Evolutionary conservation across 2,329 filamentous ascomycete genomes (phyloP).

Genomic region (Fusarium heterosporum): DNA sequence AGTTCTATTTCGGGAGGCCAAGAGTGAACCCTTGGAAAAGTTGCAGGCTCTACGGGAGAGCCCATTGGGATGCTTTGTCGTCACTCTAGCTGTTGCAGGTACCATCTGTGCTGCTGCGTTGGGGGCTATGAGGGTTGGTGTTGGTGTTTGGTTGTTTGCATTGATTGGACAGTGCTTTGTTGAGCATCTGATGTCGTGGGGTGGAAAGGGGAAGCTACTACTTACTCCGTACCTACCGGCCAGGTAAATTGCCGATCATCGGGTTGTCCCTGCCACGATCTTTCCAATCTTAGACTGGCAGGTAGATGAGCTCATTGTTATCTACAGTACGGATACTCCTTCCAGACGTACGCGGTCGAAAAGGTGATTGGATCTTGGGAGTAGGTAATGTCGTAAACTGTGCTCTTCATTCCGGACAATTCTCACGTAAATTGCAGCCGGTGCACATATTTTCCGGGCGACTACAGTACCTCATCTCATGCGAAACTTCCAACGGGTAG

Average conservation of each 20-base stretch:
- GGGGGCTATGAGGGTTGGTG: neutral
- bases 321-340: neutral
- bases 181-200: slow-evolving; percentile 18
- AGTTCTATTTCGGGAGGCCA: slow-evolving; percentile 36
- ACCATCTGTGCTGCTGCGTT: slow-evolving; percentile 14
- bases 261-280: slow-evolving; percentile 21
- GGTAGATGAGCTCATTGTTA: neutral
- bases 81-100: slow-evolving; percentile 13
- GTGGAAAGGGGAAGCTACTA: slow-evolving; percentile 29
- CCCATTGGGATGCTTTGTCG: slow-evolving; percentile 11
- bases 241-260: slow-evolving; percentile 34
- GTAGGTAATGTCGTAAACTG: neutral
- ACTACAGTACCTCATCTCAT: slow-evolving; percentile 24
- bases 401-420: slow-evolving; percentile 3
- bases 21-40: slow-evolving; percentile 9
- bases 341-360: neutral
- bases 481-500: slow-evolving; percentile 13
- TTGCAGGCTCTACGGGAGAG: slow-evolving; percentile 17
- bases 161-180: slow-evolving; percentile 20
- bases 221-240: neutral
- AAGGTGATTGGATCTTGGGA: neutral
- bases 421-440: slow-evolving; percentile 6
- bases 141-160: slow-evolving; percentile 1
- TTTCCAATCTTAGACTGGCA: slow-evolving; percentile 30
- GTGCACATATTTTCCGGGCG: slow-evolving; percentile 16